Evolutionary conservation across 257 asterid genomes (phyloP).

Genomic region (Gardenia jasminoides): DNA sequence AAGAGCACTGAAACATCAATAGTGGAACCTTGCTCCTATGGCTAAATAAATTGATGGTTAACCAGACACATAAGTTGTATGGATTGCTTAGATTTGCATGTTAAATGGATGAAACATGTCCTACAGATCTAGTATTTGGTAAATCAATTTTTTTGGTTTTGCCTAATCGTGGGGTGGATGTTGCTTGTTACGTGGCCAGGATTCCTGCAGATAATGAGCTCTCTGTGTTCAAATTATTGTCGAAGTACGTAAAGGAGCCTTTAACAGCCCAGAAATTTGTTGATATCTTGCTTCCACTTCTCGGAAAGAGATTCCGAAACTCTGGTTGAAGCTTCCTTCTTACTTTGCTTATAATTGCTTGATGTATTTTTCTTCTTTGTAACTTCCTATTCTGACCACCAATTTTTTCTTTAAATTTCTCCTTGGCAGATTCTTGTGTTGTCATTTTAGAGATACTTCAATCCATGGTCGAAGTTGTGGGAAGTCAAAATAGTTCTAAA

Average conservation of each 20-base stretch:
- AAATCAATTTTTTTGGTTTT: conserved; percentile 26
- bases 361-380: neutral
- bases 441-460: conserved; percentile 56
- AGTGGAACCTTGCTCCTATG: neutral
- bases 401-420: conserved; percentile 6
- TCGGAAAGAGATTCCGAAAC: conserved; percentile 54
- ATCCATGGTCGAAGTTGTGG: conserved; percentile 46
- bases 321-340: conserved; percentile 51
- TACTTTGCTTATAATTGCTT: neutral
- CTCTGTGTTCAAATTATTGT: conserved; percentile 24
- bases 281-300: conserved; percentile 75
- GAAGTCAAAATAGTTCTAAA: conserved; percentile 48
- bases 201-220: conserved; percentile 65
- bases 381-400: neutral
- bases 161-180: conserved; percentile 13
- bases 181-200: conserved; percentile 52
- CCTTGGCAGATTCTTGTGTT: conserved; percentile 53
- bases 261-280: conserved; percentile 59
- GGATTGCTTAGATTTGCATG: neutral
- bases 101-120: conserved; percentile 55
- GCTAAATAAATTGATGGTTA: neutral
- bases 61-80: neutral
- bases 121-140: conserved; percentile 35
- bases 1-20: neutral
- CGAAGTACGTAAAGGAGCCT: conserved; percentile 62